Evolutionary conservation across 768 basidiomycete species (phyloP), one percentile per base, ranked within the genome.

Genomic region (Tremella yokohamensis): DNA sequence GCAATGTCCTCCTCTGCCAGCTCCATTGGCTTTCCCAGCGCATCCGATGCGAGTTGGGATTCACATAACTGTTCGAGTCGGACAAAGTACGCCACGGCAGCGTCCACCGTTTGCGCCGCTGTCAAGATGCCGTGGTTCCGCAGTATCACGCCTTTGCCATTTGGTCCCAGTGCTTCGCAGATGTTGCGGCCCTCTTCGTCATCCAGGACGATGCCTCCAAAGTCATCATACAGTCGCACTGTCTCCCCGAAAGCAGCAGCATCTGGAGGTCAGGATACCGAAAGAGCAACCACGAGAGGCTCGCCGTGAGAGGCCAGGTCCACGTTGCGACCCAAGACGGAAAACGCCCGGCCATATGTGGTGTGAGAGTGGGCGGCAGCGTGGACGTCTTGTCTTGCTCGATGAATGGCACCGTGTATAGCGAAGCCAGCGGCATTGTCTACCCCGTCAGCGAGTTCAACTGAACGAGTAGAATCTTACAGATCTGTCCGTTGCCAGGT

Each of bases 311-410:
- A 53, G 19, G 52, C 51, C n/a, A 56, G 50, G 39, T 56, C 54
- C 11, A 56, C 25, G 11, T 56, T 56, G 4, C 50, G 49, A 13
- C 81, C 81, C 19, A 83, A 76, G 6, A 80, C 72, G 8, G 80
- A 80, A 70, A 80, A 83, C 0, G 81, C 80, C 63, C 80, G 82
- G 26, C 82, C 83, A 68, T 79, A 73, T 6, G 79, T 69, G 11
- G 81, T 80, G 64, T 82, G 81, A 15, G 80, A 80, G 62, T 83
- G 82, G 0, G 80, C 81, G 8, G 80, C 80, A 47, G 79, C 78
- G 6, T 80, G 51, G 38, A 83, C 77, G 56, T 82, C 81, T 7
- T 81, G 80, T 49, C 82, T 79, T n/a, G 79, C 80, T 24, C 70
- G 65, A 58, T 81, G 82, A 40, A 82, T 76, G 1, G 78, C 77